Evolutionary conservation across 2,329 filamentous ascomycete species (phyloP).

Genomic region (Septoria petroselini): DNA sequence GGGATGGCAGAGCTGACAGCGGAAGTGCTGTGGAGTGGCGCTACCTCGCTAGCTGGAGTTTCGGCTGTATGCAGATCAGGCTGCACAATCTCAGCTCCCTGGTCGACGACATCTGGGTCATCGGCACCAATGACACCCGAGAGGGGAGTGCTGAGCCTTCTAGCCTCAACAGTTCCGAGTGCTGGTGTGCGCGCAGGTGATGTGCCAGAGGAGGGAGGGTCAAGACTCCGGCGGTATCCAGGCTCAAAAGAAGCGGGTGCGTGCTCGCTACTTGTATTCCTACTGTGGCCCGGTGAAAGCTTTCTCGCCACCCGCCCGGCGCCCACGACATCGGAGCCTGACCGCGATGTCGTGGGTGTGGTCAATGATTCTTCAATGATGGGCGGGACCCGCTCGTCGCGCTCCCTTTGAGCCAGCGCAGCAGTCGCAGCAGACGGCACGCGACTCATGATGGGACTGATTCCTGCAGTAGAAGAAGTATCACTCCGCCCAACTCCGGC

Average conservation of each 20-base stretch:
- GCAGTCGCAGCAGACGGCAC: conserved; percentile 47
- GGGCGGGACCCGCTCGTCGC: conserved; percentile 49
- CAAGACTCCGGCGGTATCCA: conserved; percentile 57
- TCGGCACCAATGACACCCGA: conserved; percentile 29
- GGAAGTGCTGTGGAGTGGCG: conserved; percentile 4
- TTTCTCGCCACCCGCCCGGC: conserved; percentile 37
- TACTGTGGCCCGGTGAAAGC: conserved; percentile 41
- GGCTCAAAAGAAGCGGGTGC: conserved; percentile 43
- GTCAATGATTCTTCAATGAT: conserved; percentile 53
- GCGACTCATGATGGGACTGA: conserved; percentile 64
- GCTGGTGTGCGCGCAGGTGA: conserved; percentile 60
- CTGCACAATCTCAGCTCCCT: conserved; percentile 28
- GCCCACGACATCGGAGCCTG: conserved; percentile 37
- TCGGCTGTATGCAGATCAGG: conserved; percentile 25
- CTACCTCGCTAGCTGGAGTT: conserved; percentile 22
- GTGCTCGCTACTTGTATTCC: conserved; percentile 41
- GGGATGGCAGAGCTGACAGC: conserved; percentile 20
- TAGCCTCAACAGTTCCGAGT: conserved; percentile 43
- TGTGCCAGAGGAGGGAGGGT: conserved; percentile 57
- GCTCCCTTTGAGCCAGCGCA: conserved; percentile 35
- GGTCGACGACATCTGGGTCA: conserved; percentile 27
- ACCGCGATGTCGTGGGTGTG: conserved; percentile 36
- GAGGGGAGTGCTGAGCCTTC: conserved; percentile 31
- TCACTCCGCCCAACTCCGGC: conserved; percentile 49
- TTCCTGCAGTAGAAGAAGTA: conserved; percentile 60